phyloP scores from a whole-genome alignment of 345 rosid genomes.

The Aquilaria malaccensis region DNA sequence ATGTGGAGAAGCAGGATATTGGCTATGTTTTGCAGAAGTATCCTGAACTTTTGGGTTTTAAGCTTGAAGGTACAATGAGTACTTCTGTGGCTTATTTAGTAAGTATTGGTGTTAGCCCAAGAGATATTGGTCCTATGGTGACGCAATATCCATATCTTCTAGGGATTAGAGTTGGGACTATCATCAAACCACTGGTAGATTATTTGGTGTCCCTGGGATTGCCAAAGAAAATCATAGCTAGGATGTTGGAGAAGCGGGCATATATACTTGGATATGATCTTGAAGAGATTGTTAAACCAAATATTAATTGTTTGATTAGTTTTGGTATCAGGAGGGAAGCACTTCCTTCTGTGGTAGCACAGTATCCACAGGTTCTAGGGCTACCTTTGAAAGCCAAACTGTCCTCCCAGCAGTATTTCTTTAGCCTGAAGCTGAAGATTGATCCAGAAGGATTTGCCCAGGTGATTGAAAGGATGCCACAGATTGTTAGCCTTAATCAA shows the following conservation, averaged over 20 bases:
- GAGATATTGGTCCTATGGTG: constrained; percentile 96
- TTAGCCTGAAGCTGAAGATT: constrained; percentile 74
- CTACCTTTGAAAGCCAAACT: constrained; percentile 82
- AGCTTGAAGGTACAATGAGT: constrained; percentile 91
- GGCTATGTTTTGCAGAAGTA: constrained; percentile 80
- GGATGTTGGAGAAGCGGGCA: constrained; percentile 85
- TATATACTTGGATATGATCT: constrained; percentile 79
- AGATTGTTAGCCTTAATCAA: constrained; percentile 77
- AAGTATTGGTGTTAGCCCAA: constrained; percentile 82
- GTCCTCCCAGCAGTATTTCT: constrained; percentile 82
- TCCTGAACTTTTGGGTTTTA: constrained; percentile 89
- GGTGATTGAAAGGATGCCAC: constrained; percentile 87
- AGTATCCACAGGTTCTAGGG: constrained; percentile 76
- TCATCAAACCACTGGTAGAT: constrained; percentile 79
- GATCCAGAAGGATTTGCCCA: constrained; percentile 76
- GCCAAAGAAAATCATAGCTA: constrained; percentile 69
- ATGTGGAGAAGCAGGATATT: constrained; percentile 79
- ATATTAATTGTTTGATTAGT: constrained; percentile 74
- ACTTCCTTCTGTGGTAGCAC: constrained; percentile 55
- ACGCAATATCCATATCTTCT: constrained; percentile 79
- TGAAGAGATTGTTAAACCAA: constrained; percentile 84
- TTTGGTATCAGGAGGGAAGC: constrained; percentile 64
- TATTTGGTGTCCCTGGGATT: constrained; percentile 66
- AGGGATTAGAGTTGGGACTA: constrained; percentile 92
- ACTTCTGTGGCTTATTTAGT: constrained; percentile 90